phyloP scores from a whole-genome alignment of 202 grass and related monocot genomes.

The Zoysia matrella region DNA sequence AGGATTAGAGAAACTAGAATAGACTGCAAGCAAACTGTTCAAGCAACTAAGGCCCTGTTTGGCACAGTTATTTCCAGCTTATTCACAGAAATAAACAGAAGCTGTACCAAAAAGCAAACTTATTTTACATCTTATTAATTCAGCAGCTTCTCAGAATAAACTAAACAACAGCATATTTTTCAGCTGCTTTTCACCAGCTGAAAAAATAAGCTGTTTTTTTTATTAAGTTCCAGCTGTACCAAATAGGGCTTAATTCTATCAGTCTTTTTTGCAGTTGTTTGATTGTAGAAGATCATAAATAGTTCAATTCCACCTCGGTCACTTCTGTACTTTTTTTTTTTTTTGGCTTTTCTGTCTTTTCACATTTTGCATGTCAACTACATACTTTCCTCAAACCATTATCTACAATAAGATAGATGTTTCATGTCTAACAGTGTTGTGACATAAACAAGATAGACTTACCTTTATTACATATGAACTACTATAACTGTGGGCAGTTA shows the following conservation, averaged over 20 bases:
- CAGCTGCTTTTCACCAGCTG: no score
- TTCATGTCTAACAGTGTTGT: constrained; percentile 1
- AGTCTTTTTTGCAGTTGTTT: background rate
- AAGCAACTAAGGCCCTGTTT: background rate
- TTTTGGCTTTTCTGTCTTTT: background rate
- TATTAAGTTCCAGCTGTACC: no score
- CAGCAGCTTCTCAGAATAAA: no score
- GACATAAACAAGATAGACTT: constrained; percentile 21
- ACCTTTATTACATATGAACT: background rate
- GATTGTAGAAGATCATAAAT: constrained; percentile 14
- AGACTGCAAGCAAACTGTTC: constrained; percentile 48
- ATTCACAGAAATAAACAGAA: no score
- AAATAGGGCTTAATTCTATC: no score
- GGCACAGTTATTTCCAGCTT: no score
- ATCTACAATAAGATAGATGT: constrained; percentile 5
- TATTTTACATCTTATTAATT: no score
- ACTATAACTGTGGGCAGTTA: background rate
- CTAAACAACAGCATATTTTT: no score
- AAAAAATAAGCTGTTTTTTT: no score
- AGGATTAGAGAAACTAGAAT: constrained; percentile 36
- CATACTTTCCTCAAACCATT: constrained; percentile 28
- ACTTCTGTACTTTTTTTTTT: background rate
- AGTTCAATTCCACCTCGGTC: constrained; percentile 25
- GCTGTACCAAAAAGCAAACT: no score
- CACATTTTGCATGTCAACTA: constrained; percentile 1